Evolutionary conservation across 345 rosid genomes (phyloP).

Genomic region (Eucalyptus sp.): DNA sequence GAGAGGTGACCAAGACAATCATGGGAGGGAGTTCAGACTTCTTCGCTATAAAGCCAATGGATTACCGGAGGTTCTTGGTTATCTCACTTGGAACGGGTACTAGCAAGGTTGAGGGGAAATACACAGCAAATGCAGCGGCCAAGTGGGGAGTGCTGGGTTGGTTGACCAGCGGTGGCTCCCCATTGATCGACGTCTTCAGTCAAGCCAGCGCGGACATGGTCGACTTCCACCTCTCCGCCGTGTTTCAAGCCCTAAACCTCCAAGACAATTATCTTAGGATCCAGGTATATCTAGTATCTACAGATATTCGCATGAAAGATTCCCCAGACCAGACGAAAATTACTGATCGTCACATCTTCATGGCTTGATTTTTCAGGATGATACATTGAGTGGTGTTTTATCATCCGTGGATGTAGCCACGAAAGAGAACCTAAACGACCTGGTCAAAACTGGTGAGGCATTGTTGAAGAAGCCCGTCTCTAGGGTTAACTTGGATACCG

Average conservation of each 20-base stretch:
- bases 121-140: conserved; percentile 25
- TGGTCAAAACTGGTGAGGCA: conserved; percentile 44
- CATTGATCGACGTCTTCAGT: conserved; percentile 37
- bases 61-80: conserved; percentile 34
- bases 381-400: conserved; percentile 32
- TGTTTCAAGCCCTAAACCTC: conserved; percentile 33
- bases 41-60: conserved; percentile 27
- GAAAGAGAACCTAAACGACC: conserved; percentile 33
- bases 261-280: conserved; percentile 33
- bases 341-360: not conserved
- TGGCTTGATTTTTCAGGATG: conserved; percentile 24
- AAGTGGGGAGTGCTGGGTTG: conserved; percentile 59
- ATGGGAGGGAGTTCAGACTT: conserved; percentile 19
- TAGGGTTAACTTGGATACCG: conserved; percentile 44
- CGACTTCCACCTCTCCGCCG: conserved; percentile 36
- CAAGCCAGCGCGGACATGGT: conserved; percentile 63
- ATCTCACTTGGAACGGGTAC: conserved; percentile 52
- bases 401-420: conserved; percentile 58
- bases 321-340: not conserved
- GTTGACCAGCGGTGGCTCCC: conserved; percentile 35
- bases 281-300: conserved; percentile 9
- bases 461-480: conserved; percentile 44
- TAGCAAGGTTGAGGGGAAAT: conserved; percentile 15
- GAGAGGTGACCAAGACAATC: conserved; percentile 29
- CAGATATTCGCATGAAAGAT: not conserved